Evolutionary conservation across 2,329 filamentous ascomycete species (phyloP), one percentile per base, ranked within the genome.

Genomic region (Aureobasidium sp.): DNA sequence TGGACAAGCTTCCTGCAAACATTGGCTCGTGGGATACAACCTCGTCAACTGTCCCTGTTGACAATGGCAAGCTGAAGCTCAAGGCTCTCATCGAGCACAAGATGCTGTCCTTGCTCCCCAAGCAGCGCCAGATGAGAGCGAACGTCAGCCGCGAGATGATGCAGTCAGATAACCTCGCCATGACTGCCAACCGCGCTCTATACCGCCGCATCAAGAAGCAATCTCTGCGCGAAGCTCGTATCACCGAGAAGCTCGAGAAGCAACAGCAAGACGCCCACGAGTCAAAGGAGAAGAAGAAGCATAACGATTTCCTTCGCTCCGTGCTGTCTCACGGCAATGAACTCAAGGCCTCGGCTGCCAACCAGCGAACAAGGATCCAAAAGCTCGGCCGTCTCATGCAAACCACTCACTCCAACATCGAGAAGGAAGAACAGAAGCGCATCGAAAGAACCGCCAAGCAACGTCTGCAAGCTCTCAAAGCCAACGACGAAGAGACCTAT

Each of bases 401-500:
- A 66, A 78, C 83, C 63, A 92, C 96, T 65, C 94, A 99, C 75
- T 89, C 92, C 76, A 90, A 93, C 74, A 97, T 99, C 73, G 94
- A 99, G 75, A 96, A 96, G 78, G 94, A 99, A 81, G 94, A 99
- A 78, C 93, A 97, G 82, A 97, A 96, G 80, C 90, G 94, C 66
- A 89, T 99, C 67, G 94, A 99, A 79, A 85, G 94, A 66, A 99
- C 93, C 10, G 94, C 94, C 66, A 99, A 99, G 82, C 94, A 99
- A 77, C 94, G 94, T 97, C 87, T 99, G 67, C 93, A 97, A 76
- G 94, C 94, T 65, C 83, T 99, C 74, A 97, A 97, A 79, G 93
- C 94, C 70, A 96, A 99, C 86, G 94, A 99, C 75, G 94, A 99
- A 79, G 94, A 97, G 78, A 96, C 94, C 0, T 99, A 99, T 74